phyloP scores from a whole-genome alignment of 2,329 filamentous ascomycete genomes.

The Metarhizium rileyi region DNA sequence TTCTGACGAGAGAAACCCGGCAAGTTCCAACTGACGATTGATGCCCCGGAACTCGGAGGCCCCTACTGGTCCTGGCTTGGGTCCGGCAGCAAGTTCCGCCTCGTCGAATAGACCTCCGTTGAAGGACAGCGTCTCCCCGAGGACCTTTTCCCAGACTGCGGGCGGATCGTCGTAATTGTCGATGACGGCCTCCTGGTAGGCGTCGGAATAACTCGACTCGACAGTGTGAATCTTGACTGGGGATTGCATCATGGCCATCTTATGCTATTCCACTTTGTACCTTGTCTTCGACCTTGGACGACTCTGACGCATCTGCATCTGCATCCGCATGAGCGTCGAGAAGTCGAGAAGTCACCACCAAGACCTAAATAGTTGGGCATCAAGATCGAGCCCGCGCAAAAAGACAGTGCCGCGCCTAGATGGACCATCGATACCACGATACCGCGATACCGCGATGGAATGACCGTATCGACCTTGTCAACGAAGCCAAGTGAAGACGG shows the following conservation, averaged over 20 bases:
- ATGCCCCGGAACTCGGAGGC: conserved; percentile 2
- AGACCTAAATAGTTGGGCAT: neutral
- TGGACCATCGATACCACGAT: too few relatives aligned
- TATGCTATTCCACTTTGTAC: neutral
- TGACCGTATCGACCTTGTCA: too few relatives aligned
- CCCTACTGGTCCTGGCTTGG: conserved; percentile 1
- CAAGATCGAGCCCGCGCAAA: neutral
- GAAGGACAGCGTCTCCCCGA: conserved; percentile 2
- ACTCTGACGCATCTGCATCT: too few relatives aligned
- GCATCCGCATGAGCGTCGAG: too few relatives aligned
- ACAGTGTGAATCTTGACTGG: neutral
- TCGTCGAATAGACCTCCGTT: neutral
- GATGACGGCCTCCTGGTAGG: conserved; percentile 4
- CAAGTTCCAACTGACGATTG: conserved; percentile 3
- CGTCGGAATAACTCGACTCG: neutral
- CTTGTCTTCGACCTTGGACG: neutral
- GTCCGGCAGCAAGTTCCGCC: conserved; percentile 2
- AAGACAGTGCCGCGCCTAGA: neutral
- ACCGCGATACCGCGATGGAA: too few relatives aligned
- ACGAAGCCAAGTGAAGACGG: too few relatives aligned
- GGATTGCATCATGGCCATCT: neutral
- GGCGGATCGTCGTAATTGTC: conserved; percentile 4
- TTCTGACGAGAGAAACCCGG: conserved; percentile 1
- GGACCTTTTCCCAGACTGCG: conserved; percentile 2
- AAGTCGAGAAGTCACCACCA: too few relatives aligned